Base-by-base conservation (phyloP, 139 green algal genomes). In the Asterochloris sp. region DNA sequence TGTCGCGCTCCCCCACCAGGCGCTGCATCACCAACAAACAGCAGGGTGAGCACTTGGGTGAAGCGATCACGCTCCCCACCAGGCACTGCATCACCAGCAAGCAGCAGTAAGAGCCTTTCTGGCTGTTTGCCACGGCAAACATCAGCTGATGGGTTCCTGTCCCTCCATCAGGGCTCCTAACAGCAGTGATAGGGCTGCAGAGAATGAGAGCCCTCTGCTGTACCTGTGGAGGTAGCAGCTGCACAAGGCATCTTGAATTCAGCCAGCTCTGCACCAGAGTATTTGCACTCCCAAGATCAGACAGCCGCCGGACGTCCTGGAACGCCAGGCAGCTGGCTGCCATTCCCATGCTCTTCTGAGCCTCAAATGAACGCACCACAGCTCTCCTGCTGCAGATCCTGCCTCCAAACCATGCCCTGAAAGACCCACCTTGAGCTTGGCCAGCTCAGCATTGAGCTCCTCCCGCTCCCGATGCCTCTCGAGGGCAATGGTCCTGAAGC, bases 401-500 rank as follows among this genome's bases (percentile, higher is more conserved):
- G 16, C 15, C 14, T 14, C 64, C 64, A 69, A 69, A 16, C 64
- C 16, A 16, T 69, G 64, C 15, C 66, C 17, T 71, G 66, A n/a
- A 11, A 23, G 12, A 11, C 23, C 38, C 29, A 82, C 78, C 63
- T 82, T 82, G 78, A 82, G 78, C 63, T 62, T 63, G 26, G 73
- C 78, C 15, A 82, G 28, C n/a, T 82, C 78, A 15, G 28, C 28
- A 13, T 75, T 82, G 26, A 82, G 27, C 13, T 82, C 78, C 23
- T 82, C 78, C 15, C 63, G 54, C 54, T 82, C 78, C 13, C 63
- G 15, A 61, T 74, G 63, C 27, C 63, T 61, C 63, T 82, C 78
- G n/a, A 74, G n/a, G 24, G 63, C 62, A 73, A 63, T 82, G 26
- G 73, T 61, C 14, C n/a, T 63, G 78, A 82, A 82, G 26, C 78